phyloP scores from a whole-genome alignment of 2,329 filamentous ascomycete genomes.

The Talaromyces atroroseus region DNA sequence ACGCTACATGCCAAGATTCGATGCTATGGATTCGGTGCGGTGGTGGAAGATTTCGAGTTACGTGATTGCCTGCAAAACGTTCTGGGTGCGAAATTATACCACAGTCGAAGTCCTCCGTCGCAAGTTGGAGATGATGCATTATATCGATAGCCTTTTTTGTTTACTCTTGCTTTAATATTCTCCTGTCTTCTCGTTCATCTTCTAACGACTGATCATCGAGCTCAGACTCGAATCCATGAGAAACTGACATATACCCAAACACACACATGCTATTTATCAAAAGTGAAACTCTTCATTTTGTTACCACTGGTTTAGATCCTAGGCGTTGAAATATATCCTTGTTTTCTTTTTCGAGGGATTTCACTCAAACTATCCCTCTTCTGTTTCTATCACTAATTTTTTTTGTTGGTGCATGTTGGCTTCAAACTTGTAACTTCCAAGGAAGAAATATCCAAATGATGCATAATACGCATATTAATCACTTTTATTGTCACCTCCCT shows the following conservation, averaged over 20 bases:
- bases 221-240: background rate
- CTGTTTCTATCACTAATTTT: too few relatives aligned
- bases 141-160: conserved; percentile 14
- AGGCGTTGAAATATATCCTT: background rate
- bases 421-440: too few relatives aligned
- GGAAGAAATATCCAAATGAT: too few relatives aligned
- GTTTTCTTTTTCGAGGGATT: background rate
- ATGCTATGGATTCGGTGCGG: conserved; percentile 79
- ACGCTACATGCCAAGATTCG: conserved; percentile 75
- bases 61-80: conserved; percentile 69
- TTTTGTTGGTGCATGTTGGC: too few relatives aligned
- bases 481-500: too few relatives aligned
- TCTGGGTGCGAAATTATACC: conserved; percentile 43
- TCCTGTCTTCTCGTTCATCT: background rate
- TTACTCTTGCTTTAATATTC: background rate
- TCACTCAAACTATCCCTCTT: too few relatives aligned
- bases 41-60: conserved; percentile 62
- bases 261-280: background rate
- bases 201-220: background rate
- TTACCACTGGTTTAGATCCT: background rate
- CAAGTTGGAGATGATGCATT: conserved; percentile 27
- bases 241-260: background rate
- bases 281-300: background rate
- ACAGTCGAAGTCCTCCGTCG: background rate
- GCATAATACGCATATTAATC: too few relatives aligned